Evolutionary conservation across 108 stramenopile genomes (phyloP).

Genomic region (Fragilariopsis cylindrus): DNA sequence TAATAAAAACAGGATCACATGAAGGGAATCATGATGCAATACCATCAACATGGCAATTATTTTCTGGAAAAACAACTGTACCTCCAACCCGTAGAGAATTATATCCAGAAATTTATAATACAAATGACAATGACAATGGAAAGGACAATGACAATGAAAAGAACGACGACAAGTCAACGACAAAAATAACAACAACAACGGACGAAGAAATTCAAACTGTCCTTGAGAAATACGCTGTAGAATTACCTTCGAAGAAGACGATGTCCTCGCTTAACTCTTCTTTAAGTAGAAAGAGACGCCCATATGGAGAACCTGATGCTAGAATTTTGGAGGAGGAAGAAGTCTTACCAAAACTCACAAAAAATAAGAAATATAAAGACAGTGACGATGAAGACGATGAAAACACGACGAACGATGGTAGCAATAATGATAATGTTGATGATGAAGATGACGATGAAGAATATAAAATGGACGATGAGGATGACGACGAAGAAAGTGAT

Average conservation of each 20-base stretch:
- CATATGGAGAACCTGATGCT: too few species aligned
- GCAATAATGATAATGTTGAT: conserved; percentile 13
- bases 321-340: conserved; percentile 7
- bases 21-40: background rate
- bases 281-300: background rate
- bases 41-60: conserved; percentile 22
- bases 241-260: conserved; percentile 20
- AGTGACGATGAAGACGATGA: conserved; percentile 7
- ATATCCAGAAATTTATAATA: conserved; percentile 16
- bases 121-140: background rate
- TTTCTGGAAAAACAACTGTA: background rate
- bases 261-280: background rate
- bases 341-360: background rate
- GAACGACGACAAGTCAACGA: background rate
- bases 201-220: conserved; percentile 25
- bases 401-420: background rate
- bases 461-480: conserved; percentile 20
- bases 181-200: background rate
- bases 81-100: background rate
- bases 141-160: background rate
- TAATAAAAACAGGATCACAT: conserved; percentile 38
- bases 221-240: conserved; percentile 31
- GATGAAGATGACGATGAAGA: conserved; percentile 29
- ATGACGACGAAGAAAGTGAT: conserved; percentile 22
- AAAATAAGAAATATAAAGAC: conserved; percentile 10